Evolutionary conservation across 148 eudicot species (phyloP).

Genomic region (Cornus kousa): DNA sequence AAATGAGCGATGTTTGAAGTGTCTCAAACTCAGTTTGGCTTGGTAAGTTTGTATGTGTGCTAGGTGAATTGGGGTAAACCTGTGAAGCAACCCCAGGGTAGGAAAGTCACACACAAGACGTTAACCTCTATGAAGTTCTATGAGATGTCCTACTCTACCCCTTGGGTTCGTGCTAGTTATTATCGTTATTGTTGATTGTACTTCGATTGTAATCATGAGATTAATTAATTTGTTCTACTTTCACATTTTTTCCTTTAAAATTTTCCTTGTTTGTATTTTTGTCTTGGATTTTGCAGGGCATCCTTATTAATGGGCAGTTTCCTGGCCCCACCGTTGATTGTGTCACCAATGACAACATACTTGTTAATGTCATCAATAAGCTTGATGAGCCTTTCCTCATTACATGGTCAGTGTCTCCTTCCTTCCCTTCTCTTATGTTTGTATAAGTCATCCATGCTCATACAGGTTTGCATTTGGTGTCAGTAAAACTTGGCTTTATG

Average conservation of each 20-base stretch:
- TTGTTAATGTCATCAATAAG: slow-evolving; percentile 54
- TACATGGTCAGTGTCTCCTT: slow-evolving; percentile 61
- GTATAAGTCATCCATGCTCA: not conserved
- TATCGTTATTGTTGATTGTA: not conserved
- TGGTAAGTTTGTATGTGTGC: too few relatives aligned
- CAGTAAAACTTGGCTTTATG: not conserved
- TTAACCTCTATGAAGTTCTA: too few relatives aligned
- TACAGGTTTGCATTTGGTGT: not conserved
- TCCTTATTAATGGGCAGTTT: slow-evolving; percentile 77
- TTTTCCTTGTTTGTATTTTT: slow-evolving; percentile 3
- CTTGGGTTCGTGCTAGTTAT: too few relatives aligned
- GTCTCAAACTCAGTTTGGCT: too few relatives aligned
- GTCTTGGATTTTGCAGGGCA: slow-evolving; percentile 41
- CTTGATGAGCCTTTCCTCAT: slow-evolving; percentile 80
- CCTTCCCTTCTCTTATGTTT: not conserved
- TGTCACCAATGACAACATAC: slow-evolving; percentile 71
- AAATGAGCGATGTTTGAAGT: too few relatives aligned
- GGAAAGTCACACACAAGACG: too few relatives aligned
- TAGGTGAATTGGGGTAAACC: too few relatives aligned
- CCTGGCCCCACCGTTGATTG: slow-evolving; percentile 70
- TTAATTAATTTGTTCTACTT: not conserved
- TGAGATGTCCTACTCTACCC: too few relatives aligned
- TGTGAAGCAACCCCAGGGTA: too few relatives aligned
- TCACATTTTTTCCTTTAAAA: not conserved
- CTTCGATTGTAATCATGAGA: not conserved